Evolutionary conservation across 805 yeast genomes (phyloP), one percentile per base, ranked within the genome.

Genomic region (Wickerhamomyces pijperi): DNA sequence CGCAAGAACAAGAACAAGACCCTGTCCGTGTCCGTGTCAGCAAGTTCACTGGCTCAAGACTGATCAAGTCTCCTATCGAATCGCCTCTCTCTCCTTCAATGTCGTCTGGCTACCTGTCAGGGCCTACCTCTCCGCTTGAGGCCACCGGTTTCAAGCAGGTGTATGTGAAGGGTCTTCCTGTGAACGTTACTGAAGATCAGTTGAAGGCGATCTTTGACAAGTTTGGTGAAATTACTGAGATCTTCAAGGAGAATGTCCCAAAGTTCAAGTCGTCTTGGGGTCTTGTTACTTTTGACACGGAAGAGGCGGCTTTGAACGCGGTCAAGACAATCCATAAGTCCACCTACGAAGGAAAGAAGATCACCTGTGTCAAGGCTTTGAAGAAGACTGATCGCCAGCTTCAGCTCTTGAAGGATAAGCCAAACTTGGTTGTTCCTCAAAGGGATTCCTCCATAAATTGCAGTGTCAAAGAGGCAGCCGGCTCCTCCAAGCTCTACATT

Each of bases 121-220:
- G 23, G 9, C 6, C 23, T 21, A 9, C 9, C 23, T 21, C 29
- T 25, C 29, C 12, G 4, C n/a, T 25, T 25, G 29, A 25, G 7
- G 12, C 13, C 7, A 9, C 29, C 14, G 40, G 35, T 2, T 49
- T 50, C 23, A 48, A 36, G 15, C 52, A 47, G 23, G 42, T 81
- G 35, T 73, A 76, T 43, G 66, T 76, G 19, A 67, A 64, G 45
- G 69, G 72, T 36, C 56, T 75, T 34, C 73, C 76, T 2, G 38
- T 58, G 11, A 51, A 57, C 14, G 54, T 57, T 4, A 51, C 67
- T 18, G 66, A 63, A 43, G 58, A 56, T n/a, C 63, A 60, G 19
- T 55, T 81, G 28, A 40, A 61, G 3, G 49, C 56, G 17, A 55
- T 72, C 32, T 75, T 82, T 47, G 46, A 58, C 7, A 45, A 59